phyloP scores from a whole-genome alignment of 768 basidiomycete genomes.

The Boletus subparvulus region DNA sequence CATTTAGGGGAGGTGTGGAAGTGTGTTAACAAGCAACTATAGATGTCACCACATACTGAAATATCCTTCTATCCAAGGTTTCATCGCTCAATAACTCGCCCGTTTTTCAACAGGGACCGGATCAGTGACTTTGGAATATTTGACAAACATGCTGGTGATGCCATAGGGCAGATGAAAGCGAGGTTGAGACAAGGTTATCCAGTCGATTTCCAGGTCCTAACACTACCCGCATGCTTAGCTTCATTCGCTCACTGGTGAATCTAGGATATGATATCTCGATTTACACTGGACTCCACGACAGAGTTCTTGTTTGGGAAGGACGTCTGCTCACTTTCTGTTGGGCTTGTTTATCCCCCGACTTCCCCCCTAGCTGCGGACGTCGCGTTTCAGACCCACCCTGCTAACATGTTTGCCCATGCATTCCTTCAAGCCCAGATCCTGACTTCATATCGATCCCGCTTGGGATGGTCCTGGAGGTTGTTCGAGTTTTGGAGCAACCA shows the following conservation, averaged over 20 bases:
- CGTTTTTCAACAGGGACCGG: conserved; percentile 56
- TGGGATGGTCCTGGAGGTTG: conserved; percentile 50
- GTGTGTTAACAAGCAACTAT: conserved; percentile 23
- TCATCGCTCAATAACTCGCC: conserved; percentile 43
- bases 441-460: conserved; percentile 38
- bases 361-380: conserved; percentile 10
- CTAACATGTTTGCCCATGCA: conserved; percentile 45
- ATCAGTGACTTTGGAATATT: conserved; percentile 58
- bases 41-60: background rate
- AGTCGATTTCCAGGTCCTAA: conserved; percentile 53
- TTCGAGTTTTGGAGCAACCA: conserved; percentile 52
- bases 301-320: conserved; percentile 56
- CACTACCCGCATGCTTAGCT: background rate
- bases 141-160: conserved; percentile 48
- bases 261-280: conserved; percentile 53
- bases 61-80: background rate
- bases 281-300: conserved; percentile 60
- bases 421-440: conserved; percentile 50
- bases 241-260: background rate
- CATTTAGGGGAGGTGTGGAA: conserved; percentile 54
- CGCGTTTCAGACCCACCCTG: conserved; percentile 29
- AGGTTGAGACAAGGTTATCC: conserved; percentile 48
- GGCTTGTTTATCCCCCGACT: conserved; percentile 47
- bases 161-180: conserved; percentile 43
- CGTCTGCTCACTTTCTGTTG: conserved; percentile 47